phyloP scores from a whole-genome alignment of 306 rosid species.

The Dalbergia oliveri region DNA sequence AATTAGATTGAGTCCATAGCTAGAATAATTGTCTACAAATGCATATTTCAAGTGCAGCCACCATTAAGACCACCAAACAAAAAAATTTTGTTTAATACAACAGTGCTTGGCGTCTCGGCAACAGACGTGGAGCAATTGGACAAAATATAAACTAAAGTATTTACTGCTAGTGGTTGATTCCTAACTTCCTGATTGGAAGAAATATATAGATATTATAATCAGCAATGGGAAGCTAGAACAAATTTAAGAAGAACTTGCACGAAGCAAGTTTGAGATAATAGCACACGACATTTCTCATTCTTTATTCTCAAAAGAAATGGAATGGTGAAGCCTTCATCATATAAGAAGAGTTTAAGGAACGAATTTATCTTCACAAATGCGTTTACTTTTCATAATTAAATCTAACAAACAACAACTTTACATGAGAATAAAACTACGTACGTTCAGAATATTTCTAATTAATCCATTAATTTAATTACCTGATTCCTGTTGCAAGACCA shows the following conservation, averaged over 20 bases:
- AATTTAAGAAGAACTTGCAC: constrained; percentile 5
- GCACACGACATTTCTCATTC: neutral
- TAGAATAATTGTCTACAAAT: neutral
- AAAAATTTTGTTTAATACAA: neutral
- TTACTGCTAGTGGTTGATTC: constrained; percentile 6
- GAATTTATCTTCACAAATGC: neutral
- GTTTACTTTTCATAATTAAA: constrained; percentile 37
- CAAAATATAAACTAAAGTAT: constrained; percentile 11
- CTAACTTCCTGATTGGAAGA: constrained; percentile 9
- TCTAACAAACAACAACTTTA: constrained; percentile 16
- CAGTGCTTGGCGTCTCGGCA: neutral
- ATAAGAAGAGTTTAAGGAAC: neutral
- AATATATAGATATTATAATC: constrained; percentile 14
- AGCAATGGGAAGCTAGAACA: constrained; percentile 25
- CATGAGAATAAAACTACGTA: neutral
- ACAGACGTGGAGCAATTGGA: constrained; percentile 14
- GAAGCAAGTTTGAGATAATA: constrained; percentile 3
- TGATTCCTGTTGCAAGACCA: constrained; percentile 73
- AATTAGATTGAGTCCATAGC: neutral
- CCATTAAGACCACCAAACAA: constrained; percentile 14
- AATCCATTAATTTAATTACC: constrained; percentile 54
- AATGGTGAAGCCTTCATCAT: constrained; percentile 14
- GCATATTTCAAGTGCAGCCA: neutral
- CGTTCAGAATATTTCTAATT: neutral
- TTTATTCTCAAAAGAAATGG: constrained; percentile 23